Percentiles rank a stretch among this genome's conserved stretches.
These are phyloP conservation scores for Aspergillus olivimuriae DNA, from an alignment of 495 filamentous ascomycete genomes.

Conservation along the genomic window DNA sequence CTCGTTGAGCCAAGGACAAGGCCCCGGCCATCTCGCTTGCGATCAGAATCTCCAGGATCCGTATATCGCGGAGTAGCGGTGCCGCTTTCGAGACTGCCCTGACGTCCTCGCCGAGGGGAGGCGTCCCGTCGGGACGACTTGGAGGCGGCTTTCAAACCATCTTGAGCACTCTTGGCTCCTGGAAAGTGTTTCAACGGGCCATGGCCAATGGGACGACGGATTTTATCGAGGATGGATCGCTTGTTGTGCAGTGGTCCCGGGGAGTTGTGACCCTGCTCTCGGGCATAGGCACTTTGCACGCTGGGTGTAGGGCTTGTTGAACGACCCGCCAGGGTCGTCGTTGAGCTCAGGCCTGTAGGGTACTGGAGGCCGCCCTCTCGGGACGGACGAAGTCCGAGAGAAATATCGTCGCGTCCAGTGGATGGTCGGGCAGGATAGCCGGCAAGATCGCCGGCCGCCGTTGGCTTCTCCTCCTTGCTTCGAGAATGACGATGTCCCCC, in stretches of 20 bases:
- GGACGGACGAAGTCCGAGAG: slow-evolving; percentile 44
- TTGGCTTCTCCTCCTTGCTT: slow-evolving; percentile 66
- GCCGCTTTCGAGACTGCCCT: slow-evolving; percentile 37
- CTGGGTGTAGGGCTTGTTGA: slow-evolving; percentile 74
- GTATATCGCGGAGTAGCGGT: slow-evolving; percentile 13
- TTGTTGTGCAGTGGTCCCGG: slow-evolving; percentile 53
- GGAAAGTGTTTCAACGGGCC: slow-evolving; percentile 51
- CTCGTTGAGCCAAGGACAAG: slow-evolving; percentile 28
- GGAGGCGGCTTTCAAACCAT: slow-evolving; percentile 27
- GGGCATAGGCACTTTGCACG: slow-evolving; percentile 47
- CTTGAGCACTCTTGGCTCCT: slow-evolving; percentile 45
- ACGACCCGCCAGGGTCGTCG: slow-evolving; percentile 44
- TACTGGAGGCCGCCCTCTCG: slow-evolving; percentile 37
- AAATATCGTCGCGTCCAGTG: slow-evolving; percentile 65
- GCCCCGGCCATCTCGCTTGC: slow-evolving; percentile 39
- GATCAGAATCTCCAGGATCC: slow-evolving; percentile 35
- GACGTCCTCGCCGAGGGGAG: slow-evolving; percentile 37
- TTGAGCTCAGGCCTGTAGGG: slow-evolving; percentile 39
- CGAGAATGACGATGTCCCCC: slow-evolving; percentile 67
- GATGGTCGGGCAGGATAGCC: slow-evolving; percentile 49
- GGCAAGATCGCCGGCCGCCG: slow-evolving; percentile 37
- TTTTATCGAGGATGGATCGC: slow-evolving; percentile 58
- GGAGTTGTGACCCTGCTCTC: slow-evolving; percentile 51
- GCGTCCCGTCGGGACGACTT: slow-evolving; percentile 47
- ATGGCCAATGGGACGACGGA: slow-evolving; percentile 50